A percentile compares a stretch with the other conserved stretches of the same genome.
phyloP scores from a whole-genome alignment of 2,329 filamentous ascomycete genomes.

The Calonectria henricotiae region DNA sequence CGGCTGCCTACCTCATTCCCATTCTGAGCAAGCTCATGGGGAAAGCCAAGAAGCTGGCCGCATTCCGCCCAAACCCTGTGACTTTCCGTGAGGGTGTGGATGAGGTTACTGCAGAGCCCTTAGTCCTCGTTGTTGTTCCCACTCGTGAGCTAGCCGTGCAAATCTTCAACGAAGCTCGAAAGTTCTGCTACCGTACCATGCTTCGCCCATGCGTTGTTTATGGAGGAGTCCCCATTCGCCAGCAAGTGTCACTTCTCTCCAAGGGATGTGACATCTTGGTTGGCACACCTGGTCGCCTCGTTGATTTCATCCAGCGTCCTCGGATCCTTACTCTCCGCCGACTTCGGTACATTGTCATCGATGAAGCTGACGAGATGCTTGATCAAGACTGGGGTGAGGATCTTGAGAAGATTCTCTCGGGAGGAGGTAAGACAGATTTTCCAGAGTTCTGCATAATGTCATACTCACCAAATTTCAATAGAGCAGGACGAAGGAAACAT shows the following conservation, averaged over 20 bases:
- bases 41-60: constrained; percentile 90
- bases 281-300: constrained; percentile 88
- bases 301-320: constrained; percentile 85
- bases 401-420: constrained; percentile 82
- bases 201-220: constrained; percentile 92
- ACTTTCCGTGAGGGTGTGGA: constrained; percentile 68
- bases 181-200: constrained; percentile 95
- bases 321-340: constrained; percentile 80
- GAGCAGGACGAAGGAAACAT: constrained; percentile 81
- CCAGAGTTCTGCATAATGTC: constrained; percentile 25
- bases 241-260: constrained; percentile 81
- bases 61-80: constrained; percentile 79
- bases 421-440: constrained; percentile 77
- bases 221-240: constrained; percentile 81
- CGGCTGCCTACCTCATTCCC: constrained; percentile 91
- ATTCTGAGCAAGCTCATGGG: constrained; percentile 95
- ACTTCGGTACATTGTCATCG: constrained; percentile 86
- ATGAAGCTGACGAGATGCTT: constrained; percentile 96
- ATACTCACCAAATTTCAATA: constrained; percentile 62
- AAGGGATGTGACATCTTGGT: constrained; percentile 93
- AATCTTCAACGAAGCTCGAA: constrained; percentile 94
- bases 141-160: constrained; percentile 93
- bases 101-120: constrained; percentile 82
- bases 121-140: constrained; percentile 89
- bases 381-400: constrained; percentile 84